Evolutionary conservation across 768 basidiomycete species (phyloP).

Genomic region (Exsudoporus frostii): DNA sequence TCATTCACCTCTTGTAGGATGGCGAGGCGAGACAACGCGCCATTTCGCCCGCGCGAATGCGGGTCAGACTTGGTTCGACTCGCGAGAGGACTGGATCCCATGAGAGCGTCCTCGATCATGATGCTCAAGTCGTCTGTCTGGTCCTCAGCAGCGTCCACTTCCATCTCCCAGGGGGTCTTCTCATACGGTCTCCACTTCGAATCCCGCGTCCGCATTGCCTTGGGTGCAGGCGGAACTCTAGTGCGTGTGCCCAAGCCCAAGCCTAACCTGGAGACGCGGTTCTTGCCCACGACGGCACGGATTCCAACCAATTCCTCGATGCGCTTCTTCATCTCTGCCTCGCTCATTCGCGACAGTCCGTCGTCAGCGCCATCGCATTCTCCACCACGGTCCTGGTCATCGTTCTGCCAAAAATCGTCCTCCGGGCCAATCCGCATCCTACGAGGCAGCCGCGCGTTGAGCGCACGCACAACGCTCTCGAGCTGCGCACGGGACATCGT

Average conservation of each 20-base stretch:
- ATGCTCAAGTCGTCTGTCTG: conserved; percentile 3
- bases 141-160: conserved; percentile 11
- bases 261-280: conserved; percentile 18
- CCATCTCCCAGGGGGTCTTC: conserved; percentile 26
- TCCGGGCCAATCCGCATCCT: conserved; percentile 47
- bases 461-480: conserved; percentile 45
- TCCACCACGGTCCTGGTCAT: neutral
- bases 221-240: conserved; percentile 33
- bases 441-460: conserved; percentile 57
- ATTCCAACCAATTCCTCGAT: conserved; percentile 66
- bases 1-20: conserved; percentile 31
- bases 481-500: conserved; percentile 58
- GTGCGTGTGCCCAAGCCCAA: conserved; percentile 23
- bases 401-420: conserved; percentile 23
- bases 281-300: conserved; percentile 30
- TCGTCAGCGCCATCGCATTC: conserved; percentile 2
- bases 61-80: conserved; percentile 13
- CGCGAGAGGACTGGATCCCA: conserved; percentile 29
- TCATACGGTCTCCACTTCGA: conserved; percentile 17
- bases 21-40: conserved; percentile 12
- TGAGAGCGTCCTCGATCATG: conserved; percentile 15
- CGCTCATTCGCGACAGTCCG: conserved; percentile 29
- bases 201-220: conserved; percentile 24
- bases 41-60: conserved; percentile 6
- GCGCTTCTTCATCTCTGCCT: conserved; percentile 45